Conservation (phyloP, 2,329 filamentous ascomycete species). For the Colletotrichum ledebouriae region DNA sequence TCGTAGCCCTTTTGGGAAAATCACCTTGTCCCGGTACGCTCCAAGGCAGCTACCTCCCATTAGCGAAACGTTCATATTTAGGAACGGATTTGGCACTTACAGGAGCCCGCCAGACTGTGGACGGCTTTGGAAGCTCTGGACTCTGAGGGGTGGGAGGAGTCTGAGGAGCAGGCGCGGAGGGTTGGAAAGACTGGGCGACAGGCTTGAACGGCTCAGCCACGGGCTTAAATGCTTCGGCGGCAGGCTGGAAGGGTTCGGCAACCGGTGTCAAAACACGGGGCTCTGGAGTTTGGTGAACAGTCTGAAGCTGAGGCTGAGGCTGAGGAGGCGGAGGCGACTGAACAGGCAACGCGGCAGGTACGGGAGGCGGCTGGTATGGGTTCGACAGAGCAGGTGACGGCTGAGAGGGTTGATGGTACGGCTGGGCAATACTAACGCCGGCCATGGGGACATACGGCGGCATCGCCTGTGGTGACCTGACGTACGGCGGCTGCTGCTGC, state of each 20-base stretch:
- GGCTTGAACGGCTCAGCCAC: slow-evolving; percentile 24
- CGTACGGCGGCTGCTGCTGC: slow-evolving; percentile 54
- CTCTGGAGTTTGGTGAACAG: slow-evolving; percentile 35
- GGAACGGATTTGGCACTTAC: slow-evolving; percentile 56
- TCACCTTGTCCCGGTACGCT: slow-evolving; percentile 63
- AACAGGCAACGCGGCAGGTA: slow-evolving; percentile 58
- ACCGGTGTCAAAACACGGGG: slow-evolving; percentile 37
- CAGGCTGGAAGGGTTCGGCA: slow-evolving; percentile 20
- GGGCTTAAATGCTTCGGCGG: slow-evolving; percentile 22
- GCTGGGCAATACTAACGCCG: slow-evolving; percentile 59
- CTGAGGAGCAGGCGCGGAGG: slow-evolving; percentile 17
- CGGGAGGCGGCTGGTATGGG: slow-evolving; percentile 67
- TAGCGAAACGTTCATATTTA: slow-evolving; percentile 10
- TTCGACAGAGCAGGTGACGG: slow-evolving; percentile 68
- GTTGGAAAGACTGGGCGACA: slow-evolving; percentile 30
- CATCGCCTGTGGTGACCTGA: slow-evolving; percentile 64
- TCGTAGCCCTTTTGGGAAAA: slow-evolving; percentile 60
- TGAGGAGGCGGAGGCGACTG: slow-evolving; percentile 64
- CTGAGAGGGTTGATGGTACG: slow-evolving; percentile 63
- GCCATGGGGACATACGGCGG: slow-evolving; percentile 67
- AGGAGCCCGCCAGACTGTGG: slow-evolving; percentile 60
- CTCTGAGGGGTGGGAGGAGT: slow-evolving; percentile 25
- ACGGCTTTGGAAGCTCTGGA: slow-evolving; percentile 42
- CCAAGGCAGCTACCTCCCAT: slow-evolving; percentile 67
- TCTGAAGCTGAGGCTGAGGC: slow-evolving; percentile 33